Evolutionary conservation across 768 basidiomycete genomes (phyloP).

Genomic region (Mycena sanguinolenta): DNA sequence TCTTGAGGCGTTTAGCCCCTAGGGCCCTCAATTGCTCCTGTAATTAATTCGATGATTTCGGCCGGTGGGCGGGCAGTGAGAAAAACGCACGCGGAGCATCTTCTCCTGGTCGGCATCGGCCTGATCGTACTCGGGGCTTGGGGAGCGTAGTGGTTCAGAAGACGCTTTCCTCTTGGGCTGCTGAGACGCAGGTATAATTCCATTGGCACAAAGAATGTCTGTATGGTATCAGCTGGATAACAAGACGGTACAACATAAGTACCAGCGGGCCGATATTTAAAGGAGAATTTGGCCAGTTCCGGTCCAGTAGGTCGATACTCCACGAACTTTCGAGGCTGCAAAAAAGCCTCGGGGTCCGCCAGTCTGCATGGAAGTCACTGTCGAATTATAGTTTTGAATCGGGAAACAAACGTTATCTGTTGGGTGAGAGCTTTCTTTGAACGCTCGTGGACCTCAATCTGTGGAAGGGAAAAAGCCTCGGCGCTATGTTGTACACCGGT

Average conservation of each 20-base stretch:
- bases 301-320: too few relatives aligned
- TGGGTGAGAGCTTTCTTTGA: constrained; percentile 30
- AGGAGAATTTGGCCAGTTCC: too few relatives aligned
- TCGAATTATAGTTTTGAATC: neutral
- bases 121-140: neutral
- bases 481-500: neutral
- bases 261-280: neutral
- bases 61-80: neutral
- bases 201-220: constrained; percentile 27
- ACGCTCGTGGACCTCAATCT: constrained; percentile 26
- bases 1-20: constrained; percentile 2
- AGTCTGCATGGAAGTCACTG: too few relatives aligned
- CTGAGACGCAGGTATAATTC: constrained; percentile 10
- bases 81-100: constrained; percentile 1
- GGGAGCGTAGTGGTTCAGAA: neutral
- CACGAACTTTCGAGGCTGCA: too few relatives aligned
- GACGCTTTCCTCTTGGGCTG: constrained; percentile 13
- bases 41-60: neutral
- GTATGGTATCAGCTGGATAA: too few relatives aligned
- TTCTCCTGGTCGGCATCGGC: constrained; percentile 4
- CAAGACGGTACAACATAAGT: neutral
- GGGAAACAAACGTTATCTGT: constrained; percentile 23
- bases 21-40: constrained; percentile 8
- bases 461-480: neutral
- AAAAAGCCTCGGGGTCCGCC: too few relatives aligned